These are phyloP conservation scores for Anthoceros angustus DNA, from an alignment of 225 moss, liverwort and hornwort genomes.

Conservation along the genomic window DNA sequence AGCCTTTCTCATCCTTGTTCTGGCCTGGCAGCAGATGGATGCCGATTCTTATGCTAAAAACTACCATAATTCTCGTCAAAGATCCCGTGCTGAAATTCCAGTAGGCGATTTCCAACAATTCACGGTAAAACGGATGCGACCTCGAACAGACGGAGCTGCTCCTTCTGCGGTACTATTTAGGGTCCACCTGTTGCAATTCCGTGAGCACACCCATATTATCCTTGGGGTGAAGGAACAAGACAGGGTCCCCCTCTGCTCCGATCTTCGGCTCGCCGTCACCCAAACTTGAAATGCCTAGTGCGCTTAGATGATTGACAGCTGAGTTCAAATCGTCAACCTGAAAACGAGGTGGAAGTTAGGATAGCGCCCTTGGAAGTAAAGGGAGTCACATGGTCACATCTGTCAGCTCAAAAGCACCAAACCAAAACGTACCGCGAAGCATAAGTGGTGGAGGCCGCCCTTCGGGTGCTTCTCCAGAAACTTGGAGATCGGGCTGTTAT, in stretches of 20 bases:
- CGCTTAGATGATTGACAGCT: constrained; percentile 44
- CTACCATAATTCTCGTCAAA: too few species aligned
- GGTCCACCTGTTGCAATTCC: constrained; percentile 49
- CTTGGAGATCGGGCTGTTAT: constrained; percentile 36
- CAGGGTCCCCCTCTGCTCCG: constrained; percentile 28
- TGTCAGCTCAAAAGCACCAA: constrained; percentile 7
- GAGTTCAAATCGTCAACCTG: constrained; percentile 57
- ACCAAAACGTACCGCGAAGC: constrained; percentile 29
- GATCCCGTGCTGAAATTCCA: too few species aligned
- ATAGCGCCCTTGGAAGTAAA: background rate
- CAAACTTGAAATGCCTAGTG: constrained; percentile 37
- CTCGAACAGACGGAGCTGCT: background rate
- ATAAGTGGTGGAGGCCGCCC: constrained; percentile 70
- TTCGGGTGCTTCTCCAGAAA: constrained; percentile 51
- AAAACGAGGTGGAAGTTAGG: background rate
- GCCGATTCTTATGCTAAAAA: too few species aligned
- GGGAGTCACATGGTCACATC: background rate
- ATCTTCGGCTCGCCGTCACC: constrained; percentile 22
- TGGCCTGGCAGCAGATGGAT: too few species aligned
- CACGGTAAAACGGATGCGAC: background rate
- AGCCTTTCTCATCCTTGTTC: too few species aligned
- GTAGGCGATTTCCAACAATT: background rate
- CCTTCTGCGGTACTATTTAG: background rate
- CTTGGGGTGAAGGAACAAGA: constrained; percentile 52
- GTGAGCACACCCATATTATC: constrained; percentile 73